phyloP scores from a whole-genome alignment of 768 basidiomycete species.

The Trametes punicea region DNA sequence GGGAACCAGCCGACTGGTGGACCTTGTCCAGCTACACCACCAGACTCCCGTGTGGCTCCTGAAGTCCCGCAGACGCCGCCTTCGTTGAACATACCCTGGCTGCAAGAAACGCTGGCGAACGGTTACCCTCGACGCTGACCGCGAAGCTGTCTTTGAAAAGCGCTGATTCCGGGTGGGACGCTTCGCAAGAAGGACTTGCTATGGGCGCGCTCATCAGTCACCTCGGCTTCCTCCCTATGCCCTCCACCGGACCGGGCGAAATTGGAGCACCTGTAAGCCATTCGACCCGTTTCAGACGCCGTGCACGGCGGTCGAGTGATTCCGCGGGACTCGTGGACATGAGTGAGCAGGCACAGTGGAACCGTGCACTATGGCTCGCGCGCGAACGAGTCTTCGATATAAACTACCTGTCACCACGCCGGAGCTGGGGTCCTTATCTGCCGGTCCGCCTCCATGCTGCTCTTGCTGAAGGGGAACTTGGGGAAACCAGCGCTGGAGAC shows the following conservation, averaged over 20 bases:
- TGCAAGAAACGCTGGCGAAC: conserved; percentile 27
- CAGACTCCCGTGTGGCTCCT: neutral
- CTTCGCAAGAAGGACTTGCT: conserved; percentile 28
- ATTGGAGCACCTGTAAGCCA: neutral
- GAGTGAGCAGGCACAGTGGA: conserved; percentile 7
- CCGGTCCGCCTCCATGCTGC: neutral
- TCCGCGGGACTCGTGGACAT: neutral
- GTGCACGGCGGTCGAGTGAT: neutral
- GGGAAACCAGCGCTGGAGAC: neutral
- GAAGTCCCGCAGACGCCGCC: neutral
- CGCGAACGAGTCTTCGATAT: conserved; percentile 20
- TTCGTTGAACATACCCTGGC: conserved; percentile 35
- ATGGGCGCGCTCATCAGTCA: conserved; percentile 41
- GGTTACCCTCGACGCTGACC: conserved; percentile 27
- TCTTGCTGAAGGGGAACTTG: neutral
- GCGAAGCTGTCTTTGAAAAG: conserved; percentile 17
- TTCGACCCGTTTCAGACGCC: neutral
- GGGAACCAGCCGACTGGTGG: neutral
- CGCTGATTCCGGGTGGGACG: neutral
- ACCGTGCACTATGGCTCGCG: conserved; percentile 6
- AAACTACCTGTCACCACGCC: conserved; percentile 18
- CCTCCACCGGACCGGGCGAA: neutral
- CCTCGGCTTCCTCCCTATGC: conserved; percentile 38
- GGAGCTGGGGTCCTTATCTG: conserved; percentile 26
- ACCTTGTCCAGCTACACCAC: neutral